phyloP scores from a whole-genome alignment of 345 rosid genomes.

The Salix viminalis region DNA sequence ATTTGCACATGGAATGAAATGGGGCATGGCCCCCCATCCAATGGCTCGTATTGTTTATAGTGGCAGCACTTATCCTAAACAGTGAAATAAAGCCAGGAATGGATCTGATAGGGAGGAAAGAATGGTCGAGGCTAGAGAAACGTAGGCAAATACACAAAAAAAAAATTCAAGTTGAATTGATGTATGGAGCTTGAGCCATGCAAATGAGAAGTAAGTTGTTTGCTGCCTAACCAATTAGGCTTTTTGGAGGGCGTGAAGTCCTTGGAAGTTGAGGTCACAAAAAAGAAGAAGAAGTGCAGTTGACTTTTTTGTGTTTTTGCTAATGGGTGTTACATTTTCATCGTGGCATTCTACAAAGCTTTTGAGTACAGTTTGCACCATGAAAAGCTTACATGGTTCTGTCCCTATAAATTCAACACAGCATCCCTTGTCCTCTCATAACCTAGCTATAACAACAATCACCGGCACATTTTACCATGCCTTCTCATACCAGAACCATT shows the following conservation, averaged over 20 bases:
- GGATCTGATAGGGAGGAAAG: not conserved
- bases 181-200: not conserved
- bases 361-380: slow-evolving; percentile 28
- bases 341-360: slow-evolving; percentile 21
- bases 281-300: slow-evolving; percentile 10
- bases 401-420: slow-evolving; percentile 30
- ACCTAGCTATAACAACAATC: not conserved
- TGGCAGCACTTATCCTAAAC: not conserved
- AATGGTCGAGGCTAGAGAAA: not conserved
- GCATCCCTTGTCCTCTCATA: not conserved
- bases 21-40: not conserved
- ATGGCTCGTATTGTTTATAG: not conserved
- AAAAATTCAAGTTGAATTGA: not conserved
- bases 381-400: slow-evolving; percentile 3
- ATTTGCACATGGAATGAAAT: not conserved
- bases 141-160: not conserved
- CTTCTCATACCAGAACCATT: slow-evolving; percentile 16
- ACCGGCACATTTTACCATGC: slow-evolving; percentile 10
- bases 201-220: not conserved
- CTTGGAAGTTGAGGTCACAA: not conserved
- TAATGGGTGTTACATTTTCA: slow-evolving; percentile 21
- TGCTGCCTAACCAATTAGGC: slow-evolving; percentile 1
- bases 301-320: slow-evolving; percentile 8
- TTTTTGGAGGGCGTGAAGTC: not conserved
- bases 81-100: not conserved